phyloP scores from a whole-genome alignment of 2,329 filamentous ascomycete genomes.

The Knufia petricola region DNA sequence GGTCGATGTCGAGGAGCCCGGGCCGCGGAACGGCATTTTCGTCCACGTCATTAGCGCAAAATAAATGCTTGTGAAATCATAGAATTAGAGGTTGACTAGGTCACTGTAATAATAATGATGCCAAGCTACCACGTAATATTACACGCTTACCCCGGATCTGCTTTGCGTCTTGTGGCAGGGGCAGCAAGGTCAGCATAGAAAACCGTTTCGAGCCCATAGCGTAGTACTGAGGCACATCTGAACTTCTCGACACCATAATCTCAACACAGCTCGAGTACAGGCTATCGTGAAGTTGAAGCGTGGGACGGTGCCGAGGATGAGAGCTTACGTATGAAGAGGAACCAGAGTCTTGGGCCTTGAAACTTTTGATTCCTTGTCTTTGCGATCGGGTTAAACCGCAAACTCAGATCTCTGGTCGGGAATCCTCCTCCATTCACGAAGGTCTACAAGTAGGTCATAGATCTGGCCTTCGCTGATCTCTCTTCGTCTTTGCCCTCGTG shows the following conservation, averaged over 20 bases:
- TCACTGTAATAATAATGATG: no score
- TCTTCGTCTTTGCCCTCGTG: background rate
- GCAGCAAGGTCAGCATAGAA: background rate
- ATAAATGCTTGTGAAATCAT: no score
- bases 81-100: no score
- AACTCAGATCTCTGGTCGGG: background rate
- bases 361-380: background rate
- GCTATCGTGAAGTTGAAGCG: background rate
- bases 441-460: background rate
- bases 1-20: no score
- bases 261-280: background rate
- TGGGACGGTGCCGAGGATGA: background rate
- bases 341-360: background rate
- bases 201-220: background rate
- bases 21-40: no score
- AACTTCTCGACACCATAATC: background rate
- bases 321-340: no score
- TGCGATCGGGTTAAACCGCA: conserved; percentile 1
- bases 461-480: background rate
- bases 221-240: background rate
- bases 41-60: no score
- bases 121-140: background rate
- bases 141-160: background rate
- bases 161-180: background rate
- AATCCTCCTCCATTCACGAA: background rate